Percentiles rank a stretch among this genome's conserved stretches.
Evolutionary conservation across 768 basidiomycete genomes (phyloP).

Genomic region (Leucocoprinus sp.): DNA sequence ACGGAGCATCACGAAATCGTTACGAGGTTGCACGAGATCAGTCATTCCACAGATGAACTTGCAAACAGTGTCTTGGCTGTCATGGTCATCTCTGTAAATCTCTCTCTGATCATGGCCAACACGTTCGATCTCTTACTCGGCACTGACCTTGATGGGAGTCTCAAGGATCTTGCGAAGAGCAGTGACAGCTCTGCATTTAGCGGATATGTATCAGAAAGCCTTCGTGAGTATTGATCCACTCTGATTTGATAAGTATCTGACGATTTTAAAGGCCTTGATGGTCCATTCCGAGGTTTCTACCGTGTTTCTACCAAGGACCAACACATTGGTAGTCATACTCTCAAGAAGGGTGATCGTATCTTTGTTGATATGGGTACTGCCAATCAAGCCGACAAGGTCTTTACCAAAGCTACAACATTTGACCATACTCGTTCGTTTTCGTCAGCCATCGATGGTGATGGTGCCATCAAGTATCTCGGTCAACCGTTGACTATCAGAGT

Average conservation of each 20-base stretch:
- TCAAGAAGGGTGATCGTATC: constrained; percentile 43
- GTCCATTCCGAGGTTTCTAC: constrained; percentile 62
- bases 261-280: constrained; percentile 50
- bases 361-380: constrained; percentile 59
- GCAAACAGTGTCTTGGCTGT: constrained; percentile 67
- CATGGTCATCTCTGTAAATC: constrained; percentile 59
- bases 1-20: constrained; percentile 42
- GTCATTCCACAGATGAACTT: constrained; percentile 50
- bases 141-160: constrained; percentile 29
- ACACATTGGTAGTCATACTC: constrained; percentile 29
- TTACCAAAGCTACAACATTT: constrained; percentile 38
- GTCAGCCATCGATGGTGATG: constrained; percentile 39
- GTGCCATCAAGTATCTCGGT: constrained; percentile 33
- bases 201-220: constrained; percentile 57
- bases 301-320: constrained; percentile 46
- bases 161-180: constrained; percentile 28
- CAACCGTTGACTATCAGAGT: constrained; percentile 52
- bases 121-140: constrained; percentile 58
- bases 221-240: constrained; percentile 41
- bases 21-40: constrained; percentile 48
- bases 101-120: constrained; percentile 64
- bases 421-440: constrained; percentile 38
- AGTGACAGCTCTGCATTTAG: constrained; percentile 32
- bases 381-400: constrained; percentile 39
- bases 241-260: neutral